Base-by-base conservation (phyloP, 495 filamentous ascomycete species). In the Filosporella fistucella region DNA sequence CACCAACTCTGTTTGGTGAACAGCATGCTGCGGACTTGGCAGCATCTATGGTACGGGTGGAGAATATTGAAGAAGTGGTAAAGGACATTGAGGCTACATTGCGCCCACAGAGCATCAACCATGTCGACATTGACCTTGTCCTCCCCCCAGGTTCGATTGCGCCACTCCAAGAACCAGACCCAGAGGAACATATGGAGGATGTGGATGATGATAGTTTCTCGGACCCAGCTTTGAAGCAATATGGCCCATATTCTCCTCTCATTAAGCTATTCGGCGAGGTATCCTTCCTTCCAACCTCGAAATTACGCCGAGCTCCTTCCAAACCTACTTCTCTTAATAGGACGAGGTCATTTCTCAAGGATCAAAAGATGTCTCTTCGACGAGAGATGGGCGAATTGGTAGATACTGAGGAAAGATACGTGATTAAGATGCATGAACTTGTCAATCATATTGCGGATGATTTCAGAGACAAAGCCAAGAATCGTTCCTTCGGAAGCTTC, bases 341-440 rank as follows among this genome's bases (percentile, higher is more conserved):
- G 48, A 84, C 75, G 42, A 83, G 78, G 51, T 72, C 81, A 0
- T 88, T 96, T 53, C 76, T 83, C 6, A 83, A 83, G 58, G 81
- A 82, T 35, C 88, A 96, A 58, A 91, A 94, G 58, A 77, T 90
- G 44, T 82, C 83, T 32, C 64, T 97, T 46, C 81, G 90, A 42
- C 80, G 88, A 51, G 90, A 95, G 59, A 85, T 99, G 81, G 86
- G 82, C 53, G 93, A 99, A 62, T 60, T 97, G 47, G 77, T 95
- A 21, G 88, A 95, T 56, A 99, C 93, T 0, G 93, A 99, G 65
- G 88, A 91, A 58, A 81, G 87, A 57, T 99, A 96, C 65, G 89
- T 97, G 25, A 69, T 74, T 59, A 95, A 95, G 59, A 56, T 97
- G 28, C 79, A 85, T 51, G 84, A 90, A 36, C 70, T 98, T 37